Evolutionary conservation across 257 asterid species (phyloP), one percentile per base, ranked within the genome.

Genomic region (Coffea eugenioides): DNA sequence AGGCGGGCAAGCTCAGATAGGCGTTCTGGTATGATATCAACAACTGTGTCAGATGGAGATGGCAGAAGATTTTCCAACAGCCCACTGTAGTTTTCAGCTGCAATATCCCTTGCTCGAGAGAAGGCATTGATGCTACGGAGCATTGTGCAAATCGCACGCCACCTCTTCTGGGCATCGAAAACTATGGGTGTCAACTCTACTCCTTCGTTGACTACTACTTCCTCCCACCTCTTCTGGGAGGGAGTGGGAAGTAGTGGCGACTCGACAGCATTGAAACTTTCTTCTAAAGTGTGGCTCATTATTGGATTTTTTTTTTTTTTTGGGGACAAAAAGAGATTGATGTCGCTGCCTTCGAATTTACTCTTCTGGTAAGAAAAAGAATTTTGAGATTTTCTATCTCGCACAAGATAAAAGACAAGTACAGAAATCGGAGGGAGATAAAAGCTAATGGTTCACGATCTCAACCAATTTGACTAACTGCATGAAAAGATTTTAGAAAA

Each of bases 1-100:
- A 5, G 15, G 48, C 31, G 69, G 61, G 76, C 82, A 20, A 85
- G 74, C 31, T 82, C 31, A 4, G 41, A 41, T 5, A 80, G 65
- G 21, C 70, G n/a, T 13, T 62, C 59, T 27, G 77, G 56, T 18
- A 68, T 31, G 3, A 92, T 83, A 36, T 85, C 82, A 74, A 92
- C 79, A 23, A 77, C 68, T 4, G 83, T 36, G 36, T 87, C 84
- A 8, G 87, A 59, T 0, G 67, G 54, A 51, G 82, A 70, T 4
- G 71, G 52, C 31, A 66, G 69, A 61, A 62, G 72, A 25, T 54
- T 77, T 3, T 45, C 59, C 14, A 54, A 45, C 8, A 81, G 36
- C 43, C 67, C 78, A 13, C 59, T 54, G 16, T 39, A 59, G 56
- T 77, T 67, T 6, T 71, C 77, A 23, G 59, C 67, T 1, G 18